Percentiles rank a stretch among this genome's conserved stretches.
Evolutionary conservation across 2,329 filamentous ascomycete species (phyloP).

Genomic region (Chaetomium sp.): DNA sequence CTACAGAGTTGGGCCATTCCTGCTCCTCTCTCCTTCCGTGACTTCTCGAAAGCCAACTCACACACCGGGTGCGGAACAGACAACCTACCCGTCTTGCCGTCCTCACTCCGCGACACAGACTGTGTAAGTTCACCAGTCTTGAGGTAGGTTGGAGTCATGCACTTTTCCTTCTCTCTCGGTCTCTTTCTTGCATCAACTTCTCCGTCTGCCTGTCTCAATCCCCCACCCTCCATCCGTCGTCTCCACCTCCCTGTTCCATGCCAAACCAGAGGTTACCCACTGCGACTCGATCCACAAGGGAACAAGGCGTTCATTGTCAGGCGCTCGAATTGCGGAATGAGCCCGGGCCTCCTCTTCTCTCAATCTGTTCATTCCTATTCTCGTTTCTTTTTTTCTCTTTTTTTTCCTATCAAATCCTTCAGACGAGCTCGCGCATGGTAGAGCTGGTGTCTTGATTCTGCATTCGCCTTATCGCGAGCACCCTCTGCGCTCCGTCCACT

Average conservation of each 20-base stretch:
- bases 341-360: constrained; percentile 2
- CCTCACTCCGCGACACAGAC: too few species aligned
- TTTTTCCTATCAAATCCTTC: constrained; percentile 7
- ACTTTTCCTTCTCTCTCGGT: too few species aligned
- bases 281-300: constrained; percentile 9
- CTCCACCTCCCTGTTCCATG: constrained; percentile 8
- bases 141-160: too few species aligned
- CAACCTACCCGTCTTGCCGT: too few species aligned
- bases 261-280: constrained; percentile 7
- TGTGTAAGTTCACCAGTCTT: too few species aligned
- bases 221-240: constrained; percentile 1
- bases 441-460: neutral
- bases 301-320: constrained; percentile 9
- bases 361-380: too few species aligned
- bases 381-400: constrained; percentile 3
- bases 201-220: neutral
- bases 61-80: too few species aligned
- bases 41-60: neutral
- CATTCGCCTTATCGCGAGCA: constrained; percentile 7
- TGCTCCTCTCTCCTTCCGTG: neutral
- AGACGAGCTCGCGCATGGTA: constrained; percentile 3
- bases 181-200: too few species aligned
- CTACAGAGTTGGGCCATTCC: neutral
- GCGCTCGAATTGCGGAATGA: constrained; percentile 10
- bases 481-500: constrained; percentile 3